Percentiles rank a stretch among this genome's conserved stretches.
phyloP scores from a whole-genome alignment of 2,329 filamentous ascomycete species.

The Pseudogymnoascus sp. region DNA sequence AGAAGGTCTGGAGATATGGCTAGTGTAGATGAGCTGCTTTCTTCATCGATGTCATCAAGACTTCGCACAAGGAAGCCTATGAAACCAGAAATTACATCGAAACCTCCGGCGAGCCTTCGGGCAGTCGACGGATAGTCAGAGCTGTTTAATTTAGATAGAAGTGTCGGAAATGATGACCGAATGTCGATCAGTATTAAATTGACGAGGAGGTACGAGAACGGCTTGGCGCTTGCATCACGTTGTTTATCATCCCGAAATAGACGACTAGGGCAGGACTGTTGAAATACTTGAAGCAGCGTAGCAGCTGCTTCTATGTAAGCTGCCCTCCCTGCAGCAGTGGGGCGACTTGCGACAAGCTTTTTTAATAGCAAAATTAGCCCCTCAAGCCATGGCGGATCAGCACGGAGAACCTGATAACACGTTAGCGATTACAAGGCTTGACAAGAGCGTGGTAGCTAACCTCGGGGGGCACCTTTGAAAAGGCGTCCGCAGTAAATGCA shows the following conservation, averaged over 20 bases:
- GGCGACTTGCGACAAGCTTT: slow-evolving; percentile 46
- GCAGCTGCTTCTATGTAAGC: slow-evolving; percentile 54
- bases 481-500: slow-evolving; percentile 45
- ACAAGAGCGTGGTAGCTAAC: slow-evolving; percentile 32
- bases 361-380: slow-evolving; percentile 42
- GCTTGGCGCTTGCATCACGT: slow-evolving; percentile 34
- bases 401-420: slow-evolving; percentile 38
- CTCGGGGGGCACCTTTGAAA: slow-evolving; percentile 41
- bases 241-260: slow-evolving; percentile 43
- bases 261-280: slow-evolving; percentile 36
- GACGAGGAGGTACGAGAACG: slow-evolving; percentile 55
- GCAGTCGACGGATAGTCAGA: slow-evolving; percentile 44
- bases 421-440: neutral
- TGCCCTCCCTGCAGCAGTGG: slow-evolving; percentile 46
- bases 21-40: slow-evolving; percentile 31
- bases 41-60: slow-evolving; percentile 48
- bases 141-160: slow-evolving; percentile 51
- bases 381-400: slow-evolving; percentile 47
- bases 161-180: slow-evolving; percentile 51
- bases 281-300: slow-evolving; percentile 49
- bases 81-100: slow-evolving; percentile 54
- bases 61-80: slow-evolving; percentile 49
- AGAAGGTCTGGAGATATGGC: slow-evolving; percentile 51
- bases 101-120: slow-evolving; percentile 50
- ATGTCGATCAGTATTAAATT: slow-evolving; percentile 61